Conservation (phyloP, 1,139 yeast genomes). For the Suhomyces wounanorum region DNA sequence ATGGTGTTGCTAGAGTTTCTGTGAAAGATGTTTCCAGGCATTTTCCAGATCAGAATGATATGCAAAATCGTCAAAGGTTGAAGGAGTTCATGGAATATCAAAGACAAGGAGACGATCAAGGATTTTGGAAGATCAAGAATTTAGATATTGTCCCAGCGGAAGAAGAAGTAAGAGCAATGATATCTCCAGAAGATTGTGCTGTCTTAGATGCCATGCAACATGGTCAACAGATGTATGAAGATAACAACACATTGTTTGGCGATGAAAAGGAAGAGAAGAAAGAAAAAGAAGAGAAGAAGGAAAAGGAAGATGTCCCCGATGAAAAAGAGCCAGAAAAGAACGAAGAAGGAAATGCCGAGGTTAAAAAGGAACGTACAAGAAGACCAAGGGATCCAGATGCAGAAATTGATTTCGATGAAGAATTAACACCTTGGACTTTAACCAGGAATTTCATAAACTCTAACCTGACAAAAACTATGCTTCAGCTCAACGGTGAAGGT, state of each 20-base stretch:
- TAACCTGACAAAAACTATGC: constrained; percentile 95
- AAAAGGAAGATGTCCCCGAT: constrained; percentile 30
- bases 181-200: constrained; percentile 89
- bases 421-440: constrained; percentile 90
- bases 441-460: constrained; percentile 90
- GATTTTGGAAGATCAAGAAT: constrained; percentile 88
- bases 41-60: constrained; percentile 96
- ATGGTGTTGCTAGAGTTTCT: constrained; percentile 70
- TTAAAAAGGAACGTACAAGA: constrained; percentile 22
- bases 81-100: constrained; percentile 99
- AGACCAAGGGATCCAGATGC: constrained; percentile 29
- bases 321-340: constrained; percentile 26
- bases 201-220: constrained; percentile 90
- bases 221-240: constrained; percentile 84
- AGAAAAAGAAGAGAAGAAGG: constrained; percentile 20
- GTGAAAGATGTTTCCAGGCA: constrained; percentile 89
- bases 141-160: constrained; percentile 68
- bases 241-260: constrained; percentile 57
- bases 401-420: constrained; percentile 70
- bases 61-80: constrained; percentile 93
- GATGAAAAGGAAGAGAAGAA: constrained; percentile 29
- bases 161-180: constrained; percentile 80
- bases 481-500: constrained; percentile 94
- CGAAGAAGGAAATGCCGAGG: constrained; percentile 25
- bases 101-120: constrained; percentile 92